Conservation (phyloP, 805 yeast genomes). For the Saturnispora galanensis region DNA sequence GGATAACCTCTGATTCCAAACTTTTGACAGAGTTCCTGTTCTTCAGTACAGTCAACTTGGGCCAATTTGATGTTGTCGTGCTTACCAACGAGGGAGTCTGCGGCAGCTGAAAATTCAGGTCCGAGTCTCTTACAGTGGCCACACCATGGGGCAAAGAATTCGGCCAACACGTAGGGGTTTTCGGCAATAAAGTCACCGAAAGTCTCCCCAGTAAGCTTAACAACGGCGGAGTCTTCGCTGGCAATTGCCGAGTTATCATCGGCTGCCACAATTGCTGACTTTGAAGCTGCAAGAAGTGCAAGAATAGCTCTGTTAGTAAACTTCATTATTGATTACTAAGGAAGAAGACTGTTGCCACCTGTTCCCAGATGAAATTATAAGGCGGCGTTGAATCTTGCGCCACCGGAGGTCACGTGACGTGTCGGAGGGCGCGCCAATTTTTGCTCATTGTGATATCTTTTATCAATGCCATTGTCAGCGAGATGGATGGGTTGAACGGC, state of each 20-base stretch:
- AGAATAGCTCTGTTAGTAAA: slow-evolving; percentile 30
- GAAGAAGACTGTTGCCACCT: slow-evolving; percentile 1
- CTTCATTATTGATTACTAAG: slow-evolving; percentile 20
- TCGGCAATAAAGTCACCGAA: slow-evolving; percentile 57
- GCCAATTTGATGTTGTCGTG: slow-evolving; percentile 57
- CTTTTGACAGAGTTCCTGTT: slow-evolving; percentile 57
- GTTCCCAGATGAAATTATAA: not conserved
- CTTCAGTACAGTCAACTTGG: slow-evolving; percentile 78
- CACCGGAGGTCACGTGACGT: not conserved
- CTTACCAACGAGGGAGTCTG: slow-evolving; percentile 43
- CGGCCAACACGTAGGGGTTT: slow-evolving; percentile 75
- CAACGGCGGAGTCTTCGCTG: slow-evolving; percentile 78
- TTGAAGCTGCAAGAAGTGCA: slow-evolving; percentile 30
- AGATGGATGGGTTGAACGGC: no score
- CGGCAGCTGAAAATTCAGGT: slow-evolving; percentile 71
- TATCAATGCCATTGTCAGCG: no score
- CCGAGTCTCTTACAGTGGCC: slow-evolving; percentile 89
- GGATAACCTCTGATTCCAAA: slow-evolving; percentile 77
- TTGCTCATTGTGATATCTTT: no score
- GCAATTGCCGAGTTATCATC: slow-evolving; percentile 57
- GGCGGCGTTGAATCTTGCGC: not conserved
- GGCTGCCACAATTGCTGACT: slow-evolving; percentile 19
- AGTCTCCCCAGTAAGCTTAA: slow-evolving; percentile 56
- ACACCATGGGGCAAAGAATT: slow-evolving; percentile 96
- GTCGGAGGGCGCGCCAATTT: no score